Evolutionary conservation across 108 stramenopile species (phyloP).

Genomic region (Nannochloropsis salina): DNA sequence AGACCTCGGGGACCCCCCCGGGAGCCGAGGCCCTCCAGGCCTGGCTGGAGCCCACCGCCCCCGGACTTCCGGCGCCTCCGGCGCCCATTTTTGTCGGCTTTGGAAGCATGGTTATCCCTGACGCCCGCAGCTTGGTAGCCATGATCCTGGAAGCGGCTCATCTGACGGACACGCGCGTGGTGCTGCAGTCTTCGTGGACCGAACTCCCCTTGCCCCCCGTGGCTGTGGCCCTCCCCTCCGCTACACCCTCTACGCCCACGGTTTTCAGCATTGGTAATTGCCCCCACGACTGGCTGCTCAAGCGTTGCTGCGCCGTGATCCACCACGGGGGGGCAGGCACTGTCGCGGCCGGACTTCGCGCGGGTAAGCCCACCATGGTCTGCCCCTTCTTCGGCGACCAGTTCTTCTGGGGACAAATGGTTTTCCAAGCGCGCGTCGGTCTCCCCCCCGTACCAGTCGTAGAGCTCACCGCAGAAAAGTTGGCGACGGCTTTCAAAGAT

Average conservation of each 20-base stretch:
- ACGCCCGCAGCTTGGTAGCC: neutral
- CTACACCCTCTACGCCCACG: neutral
- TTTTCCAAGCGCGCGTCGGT: neutral
- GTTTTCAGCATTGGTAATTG: slow-evolving; percentile 4
- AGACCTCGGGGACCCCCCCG: neutral
- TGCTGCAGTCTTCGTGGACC: slow-evolving; percentile 31
- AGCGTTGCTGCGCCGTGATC: slow-evolving; percentile 31
- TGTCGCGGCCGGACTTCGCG: slow-evolving; percentile 34
- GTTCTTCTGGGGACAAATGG: slow-evolving; percentile 42
- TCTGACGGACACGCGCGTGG: neutral
- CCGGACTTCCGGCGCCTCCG: neutral
- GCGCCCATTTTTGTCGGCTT: slow-evolving; percentile 39
- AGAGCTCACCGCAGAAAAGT: slow-evolving; percentile 1
- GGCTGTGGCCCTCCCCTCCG: neutral
- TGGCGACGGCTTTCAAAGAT: slow-evolving; percentile 12
- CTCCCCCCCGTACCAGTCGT: neutral
- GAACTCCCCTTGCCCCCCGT: neutral
- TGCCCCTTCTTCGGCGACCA: slow-evolving; percentile 49
- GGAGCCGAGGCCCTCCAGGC: neutral
- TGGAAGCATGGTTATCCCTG: slow-evolving; percentile 29
- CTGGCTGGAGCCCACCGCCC: neutral
- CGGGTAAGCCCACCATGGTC: slow-evolving; percentile 36
- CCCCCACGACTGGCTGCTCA: slow-evolving; percentile 37
- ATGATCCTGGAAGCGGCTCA: slow-evolving; percentile 32
- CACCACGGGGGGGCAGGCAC: slow-evolving; percentile 50